These are phyloP conservation scores for Scedosporium apiospermum DNA, from an alignment of 2,329 filamentous ascomycete species.

Conservation along the genomic window DNA sequence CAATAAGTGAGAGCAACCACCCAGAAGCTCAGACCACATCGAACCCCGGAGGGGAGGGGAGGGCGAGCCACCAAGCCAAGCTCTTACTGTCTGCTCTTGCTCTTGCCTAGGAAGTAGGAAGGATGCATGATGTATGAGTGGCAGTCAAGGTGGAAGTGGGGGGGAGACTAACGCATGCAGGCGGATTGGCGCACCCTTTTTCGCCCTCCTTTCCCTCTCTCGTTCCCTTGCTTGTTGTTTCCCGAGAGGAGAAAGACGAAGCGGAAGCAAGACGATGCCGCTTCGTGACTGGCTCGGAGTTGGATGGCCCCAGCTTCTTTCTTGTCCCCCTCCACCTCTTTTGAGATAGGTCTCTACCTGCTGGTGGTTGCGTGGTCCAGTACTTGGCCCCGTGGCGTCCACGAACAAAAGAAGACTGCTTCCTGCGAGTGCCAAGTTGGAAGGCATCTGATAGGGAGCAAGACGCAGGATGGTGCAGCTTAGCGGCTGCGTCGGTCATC, in stretches of 20 bases:
- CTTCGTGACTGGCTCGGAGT: not conserved
- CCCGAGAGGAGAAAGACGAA: not conserved
- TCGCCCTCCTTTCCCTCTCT: not conserved
- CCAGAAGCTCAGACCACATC: too few species aligned
- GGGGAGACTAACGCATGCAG: not conserved
- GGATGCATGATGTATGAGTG: not conserved
- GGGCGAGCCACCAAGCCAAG: too few species aligned
- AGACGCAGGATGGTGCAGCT: not conserved
- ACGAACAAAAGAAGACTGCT: too few species aligned
- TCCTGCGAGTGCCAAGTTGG: too few species aligned
- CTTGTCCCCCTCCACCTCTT: too few species aligned
- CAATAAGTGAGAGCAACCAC: too few species aligned
- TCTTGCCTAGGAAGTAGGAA: not conserved
- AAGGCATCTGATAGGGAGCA: not conserved
- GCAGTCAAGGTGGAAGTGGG: not conserved
- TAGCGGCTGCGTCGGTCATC: not conserved
- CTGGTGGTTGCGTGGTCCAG: too few species aligned
- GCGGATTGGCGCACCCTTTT: not conserved
- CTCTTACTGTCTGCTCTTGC: too few species aligned
- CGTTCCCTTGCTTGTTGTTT: not conserved
- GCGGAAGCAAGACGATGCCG: not conserved
- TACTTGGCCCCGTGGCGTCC: too few species aligned
- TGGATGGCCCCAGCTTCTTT: not conserved
- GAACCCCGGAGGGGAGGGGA: too few species aligned
- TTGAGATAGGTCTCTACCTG: too few species aligned